Percentiles rank a stretch among this genome's conserved stretches.
These are phyloP conservation scores for Hondaea fermentalgiana DNA, from an alignment of 108 stramenopile species.

Conservation along the genomic window DNA sequence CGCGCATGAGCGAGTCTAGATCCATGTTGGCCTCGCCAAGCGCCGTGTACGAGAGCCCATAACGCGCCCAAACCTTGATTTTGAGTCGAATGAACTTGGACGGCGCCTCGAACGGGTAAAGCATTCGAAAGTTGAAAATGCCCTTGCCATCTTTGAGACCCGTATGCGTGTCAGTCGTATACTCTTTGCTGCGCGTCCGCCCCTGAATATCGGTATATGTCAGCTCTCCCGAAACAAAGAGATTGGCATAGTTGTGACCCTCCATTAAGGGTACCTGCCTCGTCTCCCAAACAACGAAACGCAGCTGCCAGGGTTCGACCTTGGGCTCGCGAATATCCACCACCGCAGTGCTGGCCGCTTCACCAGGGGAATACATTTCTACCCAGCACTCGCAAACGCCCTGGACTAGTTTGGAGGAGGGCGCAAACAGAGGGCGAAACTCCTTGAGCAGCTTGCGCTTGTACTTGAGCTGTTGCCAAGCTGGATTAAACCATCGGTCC, in stretches of 20 bases:
- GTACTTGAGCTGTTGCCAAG: neutral
- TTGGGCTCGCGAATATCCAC: slow-evolving; percentile 12
- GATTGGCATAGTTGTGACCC: neutral
- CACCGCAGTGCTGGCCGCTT: neutral
- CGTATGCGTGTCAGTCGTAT: neutral
- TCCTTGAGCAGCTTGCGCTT: neutral
- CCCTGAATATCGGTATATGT: neutral
- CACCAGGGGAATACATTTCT: neutral
- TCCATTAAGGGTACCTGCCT: neutral
- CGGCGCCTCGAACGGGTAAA: neutral
- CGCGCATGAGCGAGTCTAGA: neutral
- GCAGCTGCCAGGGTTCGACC: neutral
- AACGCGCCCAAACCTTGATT: neutral
- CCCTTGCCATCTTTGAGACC: neutral
- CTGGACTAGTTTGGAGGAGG: neutral
- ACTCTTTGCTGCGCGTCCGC: neutral
- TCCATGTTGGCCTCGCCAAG: neutral
- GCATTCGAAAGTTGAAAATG: neutral
- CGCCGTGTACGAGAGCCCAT: neutral
- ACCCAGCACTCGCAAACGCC: neutral
- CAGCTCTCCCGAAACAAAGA: neutral
- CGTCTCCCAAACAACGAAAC: neutral
- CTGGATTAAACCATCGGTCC: slow-evolving; percentile 3
- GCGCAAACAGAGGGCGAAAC: neutral
- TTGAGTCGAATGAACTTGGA: neutral